Percentiles rank a stretch among this genome's conserved stretches.
Conservation (phyloP, 768 basidiomycete genomes). For the Obba rivulosa region DNA sequence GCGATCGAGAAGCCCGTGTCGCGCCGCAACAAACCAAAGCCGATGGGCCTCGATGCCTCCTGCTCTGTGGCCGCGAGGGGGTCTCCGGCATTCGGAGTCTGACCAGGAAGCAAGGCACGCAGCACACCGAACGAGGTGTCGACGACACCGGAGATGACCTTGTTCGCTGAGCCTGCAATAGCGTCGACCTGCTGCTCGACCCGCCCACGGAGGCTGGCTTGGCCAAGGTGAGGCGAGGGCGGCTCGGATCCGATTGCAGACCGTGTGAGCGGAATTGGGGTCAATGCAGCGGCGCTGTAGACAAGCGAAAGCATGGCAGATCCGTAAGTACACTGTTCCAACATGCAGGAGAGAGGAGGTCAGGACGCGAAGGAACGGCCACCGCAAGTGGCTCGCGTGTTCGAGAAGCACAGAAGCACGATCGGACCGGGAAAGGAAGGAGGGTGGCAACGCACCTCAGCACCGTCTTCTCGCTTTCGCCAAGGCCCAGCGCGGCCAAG, state of each 20-base stretch:
- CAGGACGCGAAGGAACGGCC: conserved; percentile 3
- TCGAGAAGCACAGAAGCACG: conserved; percentile 1
- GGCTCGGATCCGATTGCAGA: conserved; percentile 41
- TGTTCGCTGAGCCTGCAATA: conserved; percentile 77
- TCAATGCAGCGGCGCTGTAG: conserved; percentile 67
- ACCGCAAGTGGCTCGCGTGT: neutral
- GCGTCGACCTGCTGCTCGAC: conserved; percentile 79
- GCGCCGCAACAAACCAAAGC: conserved; percentile 65
- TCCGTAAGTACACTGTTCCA: neutral
- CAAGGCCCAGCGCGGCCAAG: conserved; percentile 61
- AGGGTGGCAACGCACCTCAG: conserved; percentile 41
- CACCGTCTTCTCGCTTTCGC: conserved; percentile 49
- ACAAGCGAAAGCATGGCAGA: neutral
- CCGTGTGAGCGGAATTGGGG: conserved; percentile 71
- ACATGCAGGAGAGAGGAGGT: neutral
- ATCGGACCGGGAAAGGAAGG: neutral
- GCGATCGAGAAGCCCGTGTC: conserved; percentile 84
- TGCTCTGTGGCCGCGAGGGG: conserved; percentile 11
- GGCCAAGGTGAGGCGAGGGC: conserved; percentile 36
- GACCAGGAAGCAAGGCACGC: conserved; percentile 63
- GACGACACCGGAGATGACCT: conserved; percentile 77
- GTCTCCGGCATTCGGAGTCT: conserved; percentile 13
- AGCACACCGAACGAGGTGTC: conserved; percentile 88
- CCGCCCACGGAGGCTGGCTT: conserved; percentile 59
- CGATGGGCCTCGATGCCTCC: conserved; percentile 30